Conservation (phyloP, 331 rosid species). For the Quercus tomentella region DNA sequence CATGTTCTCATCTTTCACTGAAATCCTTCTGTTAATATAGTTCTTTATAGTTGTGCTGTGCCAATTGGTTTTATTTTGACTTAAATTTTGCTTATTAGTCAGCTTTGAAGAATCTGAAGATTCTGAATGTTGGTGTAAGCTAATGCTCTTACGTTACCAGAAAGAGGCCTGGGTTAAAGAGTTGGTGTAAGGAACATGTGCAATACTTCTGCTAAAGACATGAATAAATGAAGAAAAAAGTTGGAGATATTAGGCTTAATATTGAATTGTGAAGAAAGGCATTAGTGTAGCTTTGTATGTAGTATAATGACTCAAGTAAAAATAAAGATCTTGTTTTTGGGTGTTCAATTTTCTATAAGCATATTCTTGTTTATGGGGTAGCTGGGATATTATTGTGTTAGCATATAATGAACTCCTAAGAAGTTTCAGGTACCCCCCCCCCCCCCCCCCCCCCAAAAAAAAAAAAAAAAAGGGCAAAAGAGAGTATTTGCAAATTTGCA, state of each 20-base stretch:
- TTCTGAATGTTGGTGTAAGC: neutral
- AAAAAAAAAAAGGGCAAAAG: neutral
- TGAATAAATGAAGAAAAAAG: neutral
- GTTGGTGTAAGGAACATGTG: conserved; percentile 12
- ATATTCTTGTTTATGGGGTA: neutral
- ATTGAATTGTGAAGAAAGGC: neutral
- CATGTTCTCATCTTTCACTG: neutral
- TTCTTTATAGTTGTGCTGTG: neutral
- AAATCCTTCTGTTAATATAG: conserved; percentile 3
- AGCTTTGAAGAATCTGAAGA: neutral
- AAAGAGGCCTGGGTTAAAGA: neutral
- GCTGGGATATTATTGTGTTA: neutral
- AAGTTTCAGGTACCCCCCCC: neutral
- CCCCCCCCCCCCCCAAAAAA: no score
- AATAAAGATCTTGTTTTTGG: neutral
- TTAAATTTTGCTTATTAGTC: conserved; percentile 6
- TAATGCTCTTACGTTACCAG: conserved; percentile 1
- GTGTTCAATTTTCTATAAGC: neutral
- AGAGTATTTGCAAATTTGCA: neutral
- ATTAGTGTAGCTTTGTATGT: neutral
- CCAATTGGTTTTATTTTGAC: no score
- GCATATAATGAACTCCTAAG: neutral
- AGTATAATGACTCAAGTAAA: neutral
- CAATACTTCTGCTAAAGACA: neutral
- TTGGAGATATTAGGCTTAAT: neutral